A percentile compares a stretch with the other conserved stretches of the same genome.
phyloP scores from a whole-genome alignment of 176 grass and related monocot species.

The Cenchrus americanus region DNA sequence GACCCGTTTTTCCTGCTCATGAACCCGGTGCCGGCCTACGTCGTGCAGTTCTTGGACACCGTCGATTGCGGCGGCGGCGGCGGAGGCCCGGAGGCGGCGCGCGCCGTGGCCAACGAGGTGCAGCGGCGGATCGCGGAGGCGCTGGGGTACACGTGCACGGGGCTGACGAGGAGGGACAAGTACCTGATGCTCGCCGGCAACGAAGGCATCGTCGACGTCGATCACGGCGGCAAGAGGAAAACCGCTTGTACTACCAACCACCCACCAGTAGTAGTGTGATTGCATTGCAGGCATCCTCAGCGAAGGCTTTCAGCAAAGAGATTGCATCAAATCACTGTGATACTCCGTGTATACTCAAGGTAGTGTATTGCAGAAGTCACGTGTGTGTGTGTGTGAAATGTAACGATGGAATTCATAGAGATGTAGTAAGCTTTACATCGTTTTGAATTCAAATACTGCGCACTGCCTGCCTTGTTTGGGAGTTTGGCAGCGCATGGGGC shows the following conservation, averaged over 20 bases:
- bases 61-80: neutral
- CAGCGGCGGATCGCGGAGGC: constrained; percentile 61
- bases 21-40: constrained; percentile 68
- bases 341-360: neutral
- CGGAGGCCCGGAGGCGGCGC: neutral
- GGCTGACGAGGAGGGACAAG: constrained; percentile 83
- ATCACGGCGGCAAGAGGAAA: neutral
- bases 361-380: too few species aligned
- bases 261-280: neutral
- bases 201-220: constrained; percentile 56
- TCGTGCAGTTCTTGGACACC: constrained; percentile 54
- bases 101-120: constrained; percentile 70
- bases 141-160: constrained; percentile 71
- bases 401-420: too few species aligned
- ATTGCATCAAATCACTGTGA: neutral
- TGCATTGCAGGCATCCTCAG: too few species aligned
- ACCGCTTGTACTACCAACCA: neutral
- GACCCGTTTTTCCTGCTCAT: constrained; percentile 68
- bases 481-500: neutral
- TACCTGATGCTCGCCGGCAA: constrained; percentile 93
- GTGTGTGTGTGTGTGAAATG: too few species aligned
- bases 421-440: too few species aligned
- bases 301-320: neutral
- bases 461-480: neutral
- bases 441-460: neutral